phyloP scores from a whole-genome alignment of 257 asterid species.

The Eucommia ulmoides region DNA sequence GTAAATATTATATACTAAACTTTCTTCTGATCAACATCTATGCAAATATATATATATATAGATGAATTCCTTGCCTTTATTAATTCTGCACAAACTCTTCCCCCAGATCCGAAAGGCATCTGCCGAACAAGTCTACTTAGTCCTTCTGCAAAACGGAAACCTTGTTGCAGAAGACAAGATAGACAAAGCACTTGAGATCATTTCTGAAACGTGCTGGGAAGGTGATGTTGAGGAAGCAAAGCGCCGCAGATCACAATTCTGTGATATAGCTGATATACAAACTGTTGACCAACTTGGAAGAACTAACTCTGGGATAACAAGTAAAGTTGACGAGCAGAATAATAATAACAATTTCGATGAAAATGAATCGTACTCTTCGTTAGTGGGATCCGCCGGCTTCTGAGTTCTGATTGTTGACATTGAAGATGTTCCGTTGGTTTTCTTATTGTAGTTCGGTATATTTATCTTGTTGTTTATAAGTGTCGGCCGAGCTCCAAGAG shows the following conservation, averaged over 20 bases:
- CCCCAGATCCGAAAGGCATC: constrained; percentile 68
- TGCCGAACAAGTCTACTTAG: constrained; percentile 80
- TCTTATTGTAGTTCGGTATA: too few relatives aligned
- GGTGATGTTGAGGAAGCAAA: constrained; percentile 73
- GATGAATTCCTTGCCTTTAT: too few relatives aligned
- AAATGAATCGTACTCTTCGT: constrained; percentile 69
- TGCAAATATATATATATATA: too few relatives aligned
- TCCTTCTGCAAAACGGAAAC: constrained; percentile 49
- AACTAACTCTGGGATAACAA: constrained; percentile 13
- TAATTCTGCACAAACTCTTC: too few relatives aligned
- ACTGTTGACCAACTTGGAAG: constrained; percentile 15
- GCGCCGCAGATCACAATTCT: constrained; percentile 43
- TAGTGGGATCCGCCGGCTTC: constrained; percentile 90
- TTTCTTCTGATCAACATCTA: too few relatives aligned
- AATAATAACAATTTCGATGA: constrained; percentile 38
- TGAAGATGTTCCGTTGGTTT: too few relatives aligned
- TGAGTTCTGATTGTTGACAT: too few relatives aligned
- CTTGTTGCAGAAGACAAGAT: constrained; percentile 49
- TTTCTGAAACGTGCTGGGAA: constrained; percentile 89
- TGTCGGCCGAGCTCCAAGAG: too few relatives aligned
- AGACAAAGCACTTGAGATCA: constrained; percentile 58
- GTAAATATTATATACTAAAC: too few relatives aligned
- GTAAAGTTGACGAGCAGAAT: constrained; percentile 17
- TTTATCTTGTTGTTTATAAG: too few relatives aligned
- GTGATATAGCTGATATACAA: constrained; percentile 41